Conservation (phyloP, 192 early-diverging fungal species). For the Geranomyces michiganensis region DNA sequence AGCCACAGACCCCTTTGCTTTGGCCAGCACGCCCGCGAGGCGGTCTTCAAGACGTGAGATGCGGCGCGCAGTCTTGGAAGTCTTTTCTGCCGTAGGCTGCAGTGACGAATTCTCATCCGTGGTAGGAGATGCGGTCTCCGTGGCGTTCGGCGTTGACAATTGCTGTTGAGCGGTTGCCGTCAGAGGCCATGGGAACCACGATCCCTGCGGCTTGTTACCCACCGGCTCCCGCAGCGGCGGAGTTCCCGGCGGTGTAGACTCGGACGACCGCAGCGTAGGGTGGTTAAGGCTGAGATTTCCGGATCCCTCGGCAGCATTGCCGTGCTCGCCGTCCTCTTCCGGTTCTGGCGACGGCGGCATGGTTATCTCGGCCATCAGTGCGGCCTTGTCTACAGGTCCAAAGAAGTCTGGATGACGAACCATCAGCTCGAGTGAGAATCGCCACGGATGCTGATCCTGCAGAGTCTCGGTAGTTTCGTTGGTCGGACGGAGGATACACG, state of each 20-base stretch:
- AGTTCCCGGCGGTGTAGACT: conserved; percentile 23
- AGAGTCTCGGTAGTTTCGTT: conserved; percentile 36
- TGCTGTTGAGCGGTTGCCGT: not conserved
- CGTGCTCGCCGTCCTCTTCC: conserved; percentile 13
- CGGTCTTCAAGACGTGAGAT: conserved; percentile 16
- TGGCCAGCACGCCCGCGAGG: conserved; percentile 21
- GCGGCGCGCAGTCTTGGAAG: conserved; percentile 18
- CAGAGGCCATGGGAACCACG: conserved; percentile 31
- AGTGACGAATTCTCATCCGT: not conserved
- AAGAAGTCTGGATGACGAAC: conserved; percentile 34
- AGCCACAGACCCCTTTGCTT: conserved; percentile 7
- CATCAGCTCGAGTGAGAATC: conserved; percentile 40
- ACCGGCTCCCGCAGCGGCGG: conserved; percentile 27
- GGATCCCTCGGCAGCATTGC: not conserved
- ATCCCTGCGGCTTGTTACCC: not conserved
- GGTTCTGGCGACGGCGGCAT: conserved; percentile 30
- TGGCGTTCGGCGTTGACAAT: not conserved
- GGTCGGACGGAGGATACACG: conserved; percentile 40
- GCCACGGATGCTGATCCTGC: conserved; percentile 33
- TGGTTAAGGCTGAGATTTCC: not conserved
- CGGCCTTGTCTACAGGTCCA: conserved; percentile 14
- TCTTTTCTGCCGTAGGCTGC: not conserved
- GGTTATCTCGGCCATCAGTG: conserved; percentile 12
- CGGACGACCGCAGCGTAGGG: not conserved
- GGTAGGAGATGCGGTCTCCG: not conserved